A percentile compares a stretch with the other conserved stretches of the same genome.
Conservation (phyloP, 2,329 filamentous ascomycete species). For the Talaromyces piceae region DNA sequence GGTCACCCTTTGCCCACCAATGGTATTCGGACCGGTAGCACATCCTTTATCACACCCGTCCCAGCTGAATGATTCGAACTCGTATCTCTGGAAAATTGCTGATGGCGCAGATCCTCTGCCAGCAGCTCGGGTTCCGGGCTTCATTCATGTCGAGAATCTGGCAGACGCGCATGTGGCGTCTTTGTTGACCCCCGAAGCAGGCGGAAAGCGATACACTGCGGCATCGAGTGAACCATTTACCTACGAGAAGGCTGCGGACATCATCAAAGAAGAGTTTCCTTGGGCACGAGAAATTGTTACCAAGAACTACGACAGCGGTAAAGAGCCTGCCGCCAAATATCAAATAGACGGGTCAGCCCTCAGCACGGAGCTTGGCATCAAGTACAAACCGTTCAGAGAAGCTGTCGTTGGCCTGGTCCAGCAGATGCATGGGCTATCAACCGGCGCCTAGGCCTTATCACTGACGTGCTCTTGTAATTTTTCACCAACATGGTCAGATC, state of each 20-base stretch:
- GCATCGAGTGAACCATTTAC: slow-evolving; percentile 40
- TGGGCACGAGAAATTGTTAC: slow-evolving; percentile 20
- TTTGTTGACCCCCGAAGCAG: slow-evolving; percentile 27
- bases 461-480: too few species aligned
- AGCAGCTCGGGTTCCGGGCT: slow-evolving; percentile 20
- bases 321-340: neutral
- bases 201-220: slow-evolving; percentile 31
- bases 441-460: neutral
- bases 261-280: slow-evolving; percentile 37
- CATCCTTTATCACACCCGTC: slow-evolving; percentile 31
- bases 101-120: slow-evolving; percentile 32
- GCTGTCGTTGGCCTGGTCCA: neutral
- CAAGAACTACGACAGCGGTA: slow-evolving; percentile 19
- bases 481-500: too few species aligned
- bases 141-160: slow-evolving; percentile 43
- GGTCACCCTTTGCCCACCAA: slow-evolving; percentile 41
- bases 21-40: slow-evolving; percentile 40
- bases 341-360: neutral
- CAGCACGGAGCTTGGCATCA: slow-evolving; percentile 5
- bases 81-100: slow-evolving; percentile 36
- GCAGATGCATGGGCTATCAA: neutral
- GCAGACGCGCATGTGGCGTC: slow-evolving; percentile 40
- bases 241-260: slow-evolving; percentile 38
- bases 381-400: neutral
- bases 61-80: slow-evolving; percentile 39